Evolutionary conservation across 192 early-diverging fungal species (phyloP).

Genomic region (Coemansia umbellata): DNA sequence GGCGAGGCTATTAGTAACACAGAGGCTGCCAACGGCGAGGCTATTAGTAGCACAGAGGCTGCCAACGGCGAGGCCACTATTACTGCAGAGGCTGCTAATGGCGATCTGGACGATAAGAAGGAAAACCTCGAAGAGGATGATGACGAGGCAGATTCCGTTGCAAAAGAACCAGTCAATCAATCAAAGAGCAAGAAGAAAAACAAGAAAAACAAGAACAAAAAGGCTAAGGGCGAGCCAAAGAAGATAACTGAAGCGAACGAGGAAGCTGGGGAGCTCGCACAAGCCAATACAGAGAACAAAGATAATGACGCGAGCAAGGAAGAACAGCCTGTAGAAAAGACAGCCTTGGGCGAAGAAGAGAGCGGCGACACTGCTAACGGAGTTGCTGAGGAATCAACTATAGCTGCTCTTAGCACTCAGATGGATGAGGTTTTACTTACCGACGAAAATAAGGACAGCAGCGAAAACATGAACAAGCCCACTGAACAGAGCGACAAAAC

Average conservation of each 20-base stretch:
- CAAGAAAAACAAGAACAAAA: conserved; percentile 40
- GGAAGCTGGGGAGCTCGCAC: neutral
- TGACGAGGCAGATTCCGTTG: neutral
- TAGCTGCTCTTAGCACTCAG: conserved; percentile 35
- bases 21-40: neutral
- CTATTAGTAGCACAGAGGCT: too few species aligned
- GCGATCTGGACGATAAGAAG: neutral
- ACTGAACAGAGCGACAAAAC: conserved; percentile 4
- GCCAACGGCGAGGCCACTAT: conserved; percentile 4
- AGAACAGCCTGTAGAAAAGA: conserved; percentile 1
- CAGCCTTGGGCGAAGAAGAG: too few species aligned
- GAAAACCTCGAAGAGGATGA: conserved; percentile 13
- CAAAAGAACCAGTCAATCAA: neutral
- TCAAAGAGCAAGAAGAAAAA: conserved; percentile 42
- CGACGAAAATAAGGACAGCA: conserved; percentile 11
- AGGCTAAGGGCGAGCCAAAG: conserved; percentile 13
- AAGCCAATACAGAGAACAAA: neutral
- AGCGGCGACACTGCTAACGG: neutral
- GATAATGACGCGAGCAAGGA: neutral
- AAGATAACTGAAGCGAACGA: conserved; percentile 4
- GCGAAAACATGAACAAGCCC: neutral
- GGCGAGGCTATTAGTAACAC: conserved; percentile 3
- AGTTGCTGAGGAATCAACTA: conserved; percentile 11
- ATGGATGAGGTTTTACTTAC: conserved; percentile 53
- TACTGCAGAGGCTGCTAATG: neutral